Percentiles rank a stretch among this genome's conserved stretches.
These are phyloP conservation scores for Secale cereale DNA, from an alignment of 176 grass and related monocot genomes.

Conservation along the genomic window DNA sequence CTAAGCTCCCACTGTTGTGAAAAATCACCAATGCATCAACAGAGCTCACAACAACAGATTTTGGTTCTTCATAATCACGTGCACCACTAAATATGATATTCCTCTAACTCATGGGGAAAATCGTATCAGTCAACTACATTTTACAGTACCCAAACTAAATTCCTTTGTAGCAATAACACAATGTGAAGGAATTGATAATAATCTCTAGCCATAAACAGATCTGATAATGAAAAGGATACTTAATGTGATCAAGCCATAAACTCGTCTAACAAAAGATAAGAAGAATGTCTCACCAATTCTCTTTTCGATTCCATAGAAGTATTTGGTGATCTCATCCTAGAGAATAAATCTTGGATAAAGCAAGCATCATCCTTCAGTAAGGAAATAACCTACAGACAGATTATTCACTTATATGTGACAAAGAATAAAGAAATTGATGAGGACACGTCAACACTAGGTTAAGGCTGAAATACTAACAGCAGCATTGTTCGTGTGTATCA, in stretches of 20 bases:
- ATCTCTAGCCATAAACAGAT: neutral
- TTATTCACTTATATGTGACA: slow-evolving; percentile 23
- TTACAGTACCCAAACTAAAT: slow-evolving; percentile 7
- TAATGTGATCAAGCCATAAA: neutral
- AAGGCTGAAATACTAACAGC: slow-evolving; percentile 60
- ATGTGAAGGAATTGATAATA: neutral
- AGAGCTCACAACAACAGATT: slow-evolving; percentile 12
- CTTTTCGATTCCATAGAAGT: slow-evolving; percentile 69
- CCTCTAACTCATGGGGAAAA: neutral
- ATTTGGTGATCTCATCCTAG: slow-evolving; percentile 69
- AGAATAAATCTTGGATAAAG: slow-evolving; percentile 94
- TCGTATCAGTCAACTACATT: neutral
- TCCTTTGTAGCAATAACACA: neutral
- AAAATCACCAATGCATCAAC: neutral
- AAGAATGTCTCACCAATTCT: slow-evolving; percentile 66
- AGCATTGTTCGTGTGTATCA: slow-evolving; percentile 91
- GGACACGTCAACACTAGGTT: slow-evolving; percentile 9
- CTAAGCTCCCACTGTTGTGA: neutral
- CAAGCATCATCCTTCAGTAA: slow-evolving; percentile 88
- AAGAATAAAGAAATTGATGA: slow-evolving; percentile 17
- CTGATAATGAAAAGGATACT: slow-evolving; percentile 19
- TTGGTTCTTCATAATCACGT: neutral
- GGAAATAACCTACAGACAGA: slow-evolving; percentile 81
- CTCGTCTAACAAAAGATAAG: slow-evolving; percentile 18
- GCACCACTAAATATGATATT: neutral